phyloP scores from a whole-genome alignment of 345 rosid species.

The Salix udensis region DNA sequence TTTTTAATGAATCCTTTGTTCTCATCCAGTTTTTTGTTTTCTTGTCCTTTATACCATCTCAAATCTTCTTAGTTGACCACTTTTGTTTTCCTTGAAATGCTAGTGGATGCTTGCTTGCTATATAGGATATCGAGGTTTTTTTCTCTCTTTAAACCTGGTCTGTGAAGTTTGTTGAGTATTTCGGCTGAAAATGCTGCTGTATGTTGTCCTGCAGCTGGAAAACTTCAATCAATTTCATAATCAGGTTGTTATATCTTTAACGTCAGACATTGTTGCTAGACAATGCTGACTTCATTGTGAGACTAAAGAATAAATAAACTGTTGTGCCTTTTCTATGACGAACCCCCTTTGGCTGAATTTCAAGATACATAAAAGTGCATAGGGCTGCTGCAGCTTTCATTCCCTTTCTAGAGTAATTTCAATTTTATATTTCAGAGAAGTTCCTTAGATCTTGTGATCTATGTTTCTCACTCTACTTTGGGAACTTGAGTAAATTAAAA shows the following conservation, averaged over 20 bases:
- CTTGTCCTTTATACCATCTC: background rate
- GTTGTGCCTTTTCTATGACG: background rate
- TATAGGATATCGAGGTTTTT: background rate
- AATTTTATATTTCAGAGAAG: background rate
- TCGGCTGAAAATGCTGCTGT: background rate
- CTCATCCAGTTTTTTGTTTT: background rate
- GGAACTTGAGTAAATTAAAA: slow-evolving; percentile 14
- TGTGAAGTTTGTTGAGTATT: background rate
- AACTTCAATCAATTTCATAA: background rate
- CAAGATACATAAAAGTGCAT: background rate
- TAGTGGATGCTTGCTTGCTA: background rate
- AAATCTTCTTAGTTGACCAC: background rate
- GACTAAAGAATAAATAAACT: background rate
- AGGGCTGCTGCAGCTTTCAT: background rate
- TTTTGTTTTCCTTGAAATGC: background rate
- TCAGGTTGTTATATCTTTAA: background rate
- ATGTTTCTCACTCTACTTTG: background rate
- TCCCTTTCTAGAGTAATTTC: background rate
- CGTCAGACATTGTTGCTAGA: background rate
- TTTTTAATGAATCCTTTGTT: background rate
- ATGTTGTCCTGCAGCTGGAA: background rate
- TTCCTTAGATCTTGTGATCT: background rate
- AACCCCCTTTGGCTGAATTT: background rate
- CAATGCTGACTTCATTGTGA: background rate
- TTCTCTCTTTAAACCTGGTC: too few species aligned